Percentiles rank a stretch among this genome's conserved stretches.
phyloP scores from a whole-genome alignment of 768 basidiomycete species.

The Phlebiopsis gigantea region DNA sequence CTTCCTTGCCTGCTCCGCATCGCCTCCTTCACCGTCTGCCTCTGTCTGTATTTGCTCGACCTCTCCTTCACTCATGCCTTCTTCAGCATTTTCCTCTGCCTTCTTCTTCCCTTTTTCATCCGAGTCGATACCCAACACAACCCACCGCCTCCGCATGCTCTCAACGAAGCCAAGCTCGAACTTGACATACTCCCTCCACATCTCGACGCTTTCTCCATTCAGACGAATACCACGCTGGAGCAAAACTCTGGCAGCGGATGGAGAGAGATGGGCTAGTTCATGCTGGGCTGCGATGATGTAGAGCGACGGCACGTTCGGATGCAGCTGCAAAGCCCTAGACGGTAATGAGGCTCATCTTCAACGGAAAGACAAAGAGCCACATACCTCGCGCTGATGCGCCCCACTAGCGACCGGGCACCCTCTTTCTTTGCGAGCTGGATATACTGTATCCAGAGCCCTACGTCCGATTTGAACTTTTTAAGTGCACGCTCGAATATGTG shows the following conservation, averaged over 20 bases:
- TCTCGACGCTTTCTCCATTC: constrained; percentile 60
- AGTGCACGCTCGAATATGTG: constrained; percentile 90
- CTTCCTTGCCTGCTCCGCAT: constrained; percentile 50
- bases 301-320: constrained; percentile 70
- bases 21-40: constrained; percentile 36
- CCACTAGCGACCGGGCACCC: constrained; percentile 73
- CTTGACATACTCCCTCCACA: constrained; percentile 89
- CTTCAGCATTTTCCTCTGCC: constrained; percentile 21
- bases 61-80: constrained; percentile 15
- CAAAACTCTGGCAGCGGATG: constrained; percentile 75
- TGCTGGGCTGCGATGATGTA: constrained; percentile 85
- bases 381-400: constrained; percentile 77
- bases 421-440: constrained; percentile 79
- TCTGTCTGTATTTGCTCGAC: constrained; percentile 21
- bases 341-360: background rate
- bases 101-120: constrained; percentile 28
- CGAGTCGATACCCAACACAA: constrained; percentile 59
- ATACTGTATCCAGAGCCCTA: constrained; percentile 86
- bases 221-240: constrained; percentile 83
- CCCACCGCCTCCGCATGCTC: constrained; percentile 73
- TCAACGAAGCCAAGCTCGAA: constrained; percentile 89
- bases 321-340: constrained; percentile 77
- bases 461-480: constrained; percentile 82
- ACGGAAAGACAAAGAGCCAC: constrained; percentile 19
- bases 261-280: constrained; percentile 68